A percentile compares a stretch with the other conserved stretches of the same genome.
Conservation (phyloP, 2,329 filamentous ascomycete species). For the Monosporascus sp. region DNA sequence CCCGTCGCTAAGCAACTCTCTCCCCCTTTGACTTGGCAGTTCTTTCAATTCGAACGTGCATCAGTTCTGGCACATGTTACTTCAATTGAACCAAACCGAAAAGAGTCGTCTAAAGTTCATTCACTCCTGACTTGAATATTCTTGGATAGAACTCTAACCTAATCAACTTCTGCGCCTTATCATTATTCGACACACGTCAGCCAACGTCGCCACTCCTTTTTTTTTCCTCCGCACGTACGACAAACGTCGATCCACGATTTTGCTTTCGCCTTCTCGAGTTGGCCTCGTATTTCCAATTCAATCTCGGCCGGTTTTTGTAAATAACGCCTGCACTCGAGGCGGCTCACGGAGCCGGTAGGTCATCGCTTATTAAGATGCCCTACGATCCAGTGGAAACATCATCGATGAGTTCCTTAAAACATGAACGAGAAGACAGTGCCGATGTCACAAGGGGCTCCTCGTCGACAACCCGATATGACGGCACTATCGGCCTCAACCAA, state of each 20-base stretch:
- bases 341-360: background rate
- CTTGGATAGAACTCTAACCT: no score
- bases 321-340: background rate
- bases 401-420: slow-evolving; percentile 11
- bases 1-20: background rate
- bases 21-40: background rate
- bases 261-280: background rate
- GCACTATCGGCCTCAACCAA: slow-evolving; percentile 10
- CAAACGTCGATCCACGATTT: background rate
- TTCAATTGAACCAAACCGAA: background rate
- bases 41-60: background rate
- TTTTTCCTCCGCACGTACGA: no score
- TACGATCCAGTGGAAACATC: background rate
- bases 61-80: background rate
- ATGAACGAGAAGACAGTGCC: slow-evolving; percentile 9
- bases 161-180: no score
- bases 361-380: background rate
- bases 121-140: no score
- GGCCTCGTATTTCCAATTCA: background rate
- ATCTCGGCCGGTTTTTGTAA: background rate
- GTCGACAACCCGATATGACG: slow-evolving; percentile 13
- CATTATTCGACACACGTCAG: no score
- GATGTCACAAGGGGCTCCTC: slow-evolving; percentile 14
- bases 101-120: background rate
- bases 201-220: no score